These are phyloP conservation scores for Sclerotinia spermophila DNA, from an alignment of 2,329 filamentous ascomycete genomes.

Conservation along the genomic window DNA sequence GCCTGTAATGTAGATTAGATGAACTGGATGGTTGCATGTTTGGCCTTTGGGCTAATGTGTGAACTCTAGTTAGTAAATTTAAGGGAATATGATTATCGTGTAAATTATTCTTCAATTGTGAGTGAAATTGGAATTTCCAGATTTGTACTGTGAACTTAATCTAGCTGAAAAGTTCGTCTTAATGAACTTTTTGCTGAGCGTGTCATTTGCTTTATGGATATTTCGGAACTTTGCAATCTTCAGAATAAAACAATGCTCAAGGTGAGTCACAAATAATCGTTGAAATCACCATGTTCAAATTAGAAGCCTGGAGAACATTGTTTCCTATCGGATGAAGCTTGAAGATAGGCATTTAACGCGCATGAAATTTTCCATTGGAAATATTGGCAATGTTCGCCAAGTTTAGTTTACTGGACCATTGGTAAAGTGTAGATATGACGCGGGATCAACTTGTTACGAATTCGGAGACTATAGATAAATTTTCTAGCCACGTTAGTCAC, in stretches of 20 bases:
- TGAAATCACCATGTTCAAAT: not conserved
- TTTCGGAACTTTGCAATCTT: not conserved
- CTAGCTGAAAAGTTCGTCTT: not conserved
- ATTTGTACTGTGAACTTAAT: not conserved
- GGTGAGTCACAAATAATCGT: not conserved
- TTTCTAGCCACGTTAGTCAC: not conserved
- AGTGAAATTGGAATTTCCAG: accelerated
- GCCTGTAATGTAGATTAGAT: not conserved
- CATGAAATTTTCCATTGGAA: too few species aligned
- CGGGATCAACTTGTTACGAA: accelerated
- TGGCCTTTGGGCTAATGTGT: not conserved
- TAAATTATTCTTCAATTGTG: not conserved
- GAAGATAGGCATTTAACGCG: not conserved
- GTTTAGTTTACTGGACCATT: not conserved
- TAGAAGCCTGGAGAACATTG: not conserved
- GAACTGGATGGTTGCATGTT: not conserved
- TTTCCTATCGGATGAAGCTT: not conserved
- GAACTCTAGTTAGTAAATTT: not conserved
- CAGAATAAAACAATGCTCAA: not conserved
- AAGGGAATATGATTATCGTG: not conserved
- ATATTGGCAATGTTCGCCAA: not conserved
- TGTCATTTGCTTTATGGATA: not conserved
- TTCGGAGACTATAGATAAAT: not conserved
- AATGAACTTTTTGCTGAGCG: not conserved
- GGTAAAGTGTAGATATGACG: not conserved